Base-by-base conservation (phyloP, 139 green algal species). In the Chlorella sp. region DNA sequence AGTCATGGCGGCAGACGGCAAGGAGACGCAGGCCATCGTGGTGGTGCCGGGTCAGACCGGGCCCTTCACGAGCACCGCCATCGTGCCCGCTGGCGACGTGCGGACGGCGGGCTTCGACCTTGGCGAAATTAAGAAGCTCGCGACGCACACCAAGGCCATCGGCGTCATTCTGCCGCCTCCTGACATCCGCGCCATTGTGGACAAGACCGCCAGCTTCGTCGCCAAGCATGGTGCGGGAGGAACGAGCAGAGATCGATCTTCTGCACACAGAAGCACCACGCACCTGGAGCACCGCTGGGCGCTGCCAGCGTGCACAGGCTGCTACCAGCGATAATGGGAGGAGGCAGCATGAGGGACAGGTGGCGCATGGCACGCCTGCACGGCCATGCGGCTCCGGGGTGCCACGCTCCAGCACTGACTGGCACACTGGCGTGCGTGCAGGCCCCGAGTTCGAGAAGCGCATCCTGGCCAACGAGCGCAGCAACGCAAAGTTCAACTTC, bases 401-500 rank as follows among this genome's bases (percentile, higher is more conserved):
- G n/a, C n/a, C n/a, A n/a, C n/a, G n/a, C n/a, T n/a, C n/a, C n/a
- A n/a, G n/a, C n/a, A n/a, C n/a, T n/a, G n/a, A n/a, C n/a, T n/a
- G n/a, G n/a, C n/a, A n/a, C n/a, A n/a, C n/a, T n/a, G n/a, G n/a
- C n/a, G n/a, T 64, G 6, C 10, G 1, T 72, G 66, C 87, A 96
- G 91, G 91, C 24, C 32, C 77, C 0, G 91, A 92, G 31, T 99
- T 99, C 74, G 96, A 99, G 81, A 81, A 92, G 62, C 83, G 88
- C 31, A 98, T 99, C 65, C 69, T 98, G 27, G 87, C 85, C 0
- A 94, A 92, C 27, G 91, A 99, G 82, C 85, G 88, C 34, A 90
- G 91, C 81, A 99, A 99, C 75, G 72, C 76, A 35, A 99, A 99
- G 82, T 99, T 99, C 85, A 96, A 93, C 79, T 99, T 99, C 82